phyloP scores from a whole-genome alignment of 2,329 filamentous ascomycete genomes.

The Teratosphaeria nubilosa region DNA sequence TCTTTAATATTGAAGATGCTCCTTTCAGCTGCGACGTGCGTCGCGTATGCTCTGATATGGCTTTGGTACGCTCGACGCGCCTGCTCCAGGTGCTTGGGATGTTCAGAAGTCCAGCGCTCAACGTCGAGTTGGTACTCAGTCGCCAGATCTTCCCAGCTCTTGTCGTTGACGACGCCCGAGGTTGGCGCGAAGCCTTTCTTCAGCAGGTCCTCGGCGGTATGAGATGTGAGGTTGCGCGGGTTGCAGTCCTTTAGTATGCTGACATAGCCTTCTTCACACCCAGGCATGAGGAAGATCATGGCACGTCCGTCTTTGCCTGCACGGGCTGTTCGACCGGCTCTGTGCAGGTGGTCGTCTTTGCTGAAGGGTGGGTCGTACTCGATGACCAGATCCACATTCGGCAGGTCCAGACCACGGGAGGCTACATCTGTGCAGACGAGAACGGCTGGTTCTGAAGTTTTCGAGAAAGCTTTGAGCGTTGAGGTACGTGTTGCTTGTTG shows the following conservation, averaged over 20 bases:
- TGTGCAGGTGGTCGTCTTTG: conserved; percentile 85
- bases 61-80: conserved; percentile 81
- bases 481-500: conserved; percentile 78
- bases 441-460: conserved; percentile 63
- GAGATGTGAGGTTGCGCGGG: conserved; percentile 42
- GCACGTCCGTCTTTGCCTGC: conserved; percentile 81
- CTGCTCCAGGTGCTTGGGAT: conserved; percentile 62
- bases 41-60: conserved; percentile 89
- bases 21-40: conserved; percentile 77
- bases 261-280: conserved; percentile 85
- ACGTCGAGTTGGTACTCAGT: conserved; percentile 59
- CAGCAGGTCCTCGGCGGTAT: conserved; percentile 56
- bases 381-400: conserved; percentile 86
- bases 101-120: conserved; percentile 55
- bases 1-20: conserved; percentile 84
- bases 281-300: conserved; percentile 80
- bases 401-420: conserved; percentile 87
- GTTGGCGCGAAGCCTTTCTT: conserved; percentile 49
- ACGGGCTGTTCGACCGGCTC: conserved; percentile 88
- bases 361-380: conserved; percentile 96
- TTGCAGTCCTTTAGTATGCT: conserved; percentile 64
- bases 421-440: conserved; percentile 93
- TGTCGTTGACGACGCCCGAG: conserved; percentile 26
- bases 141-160: conserved; percentile 52
- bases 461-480: conserved; percentile 71